Base-by-base conservation (phyloP, 345 rosid genomes). In the Hibiscus trionum region DNA sequence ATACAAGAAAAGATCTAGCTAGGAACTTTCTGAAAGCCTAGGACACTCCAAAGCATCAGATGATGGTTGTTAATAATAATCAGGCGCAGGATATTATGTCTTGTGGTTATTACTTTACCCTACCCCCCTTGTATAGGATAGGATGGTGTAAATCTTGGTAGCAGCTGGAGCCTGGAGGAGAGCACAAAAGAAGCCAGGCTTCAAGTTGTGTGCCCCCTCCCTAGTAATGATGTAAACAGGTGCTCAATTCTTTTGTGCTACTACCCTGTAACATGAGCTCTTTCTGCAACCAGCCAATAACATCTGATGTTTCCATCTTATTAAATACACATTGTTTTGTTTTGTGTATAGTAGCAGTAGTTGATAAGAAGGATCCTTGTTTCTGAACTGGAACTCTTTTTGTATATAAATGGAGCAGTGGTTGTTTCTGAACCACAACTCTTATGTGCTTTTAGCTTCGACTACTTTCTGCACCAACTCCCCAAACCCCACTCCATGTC, bases 1-100 rank as follows among this genome's bases (percentile, higher is more conserved):
- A 57, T 84, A 75, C 75, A 84, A 84, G 84, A 86, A 79, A 75
- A 71, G 64, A 69, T 69, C 71, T 16, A 50, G 67, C 74, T 72
- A 75, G 71, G 0, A 66, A 76, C 56, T 56, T 5, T 24, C 7
- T 6, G 35, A 29, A 72, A 67, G 10, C 42, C 58, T 67, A 16
- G 16, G 71, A 27, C 33, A 58, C 16, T 58, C 62, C 16, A 58
- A 26, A 58, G 33, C 62, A 58, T 58, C 61, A 24, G 33, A 24
- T 11, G 62, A 5, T 9, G 60, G 60, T 21, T 19, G 26, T 55
- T 55, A 17, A 42, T 42, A 55, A 58, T 59, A 63, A 72, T 68
- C 69, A 27, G 42, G 14, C 24, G 77, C 69, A 50, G 26, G 77
- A 75, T 56, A 16, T n/a, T 35, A 37, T 31, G 53, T 57, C 16